Conservation (phyloP, 1,139 yeast species). For the Martiniozyma asiatica region DNA sequence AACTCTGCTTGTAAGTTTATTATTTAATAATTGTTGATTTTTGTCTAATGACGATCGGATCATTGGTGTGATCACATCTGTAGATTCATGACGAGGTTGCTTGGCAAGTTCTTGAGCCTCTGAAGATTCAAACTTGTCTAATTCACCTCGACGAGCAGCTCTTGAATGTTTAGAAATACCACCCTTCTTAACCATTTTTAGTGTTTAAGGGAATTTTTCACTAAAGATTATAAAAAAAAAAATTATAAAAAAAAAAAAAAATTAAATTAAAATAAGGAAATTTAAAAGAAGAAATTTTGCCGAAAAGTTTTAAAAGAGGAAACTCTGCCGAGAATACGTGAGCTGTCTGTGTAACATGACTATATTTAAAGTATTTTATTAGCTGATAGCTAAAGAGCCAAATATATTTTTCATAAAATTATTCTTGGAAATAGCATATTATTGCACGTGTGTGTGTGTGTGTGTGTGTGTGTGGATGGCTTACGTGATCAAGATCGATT, state of each 20-base stretch:
- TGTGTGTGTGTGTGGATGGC: too few species aligned
- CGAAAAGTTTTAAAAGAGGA: too few species aligned
- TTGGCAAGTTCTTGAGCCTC: constrained; percentile 39
- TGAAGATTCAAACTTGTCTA: constrained; percentile 16
- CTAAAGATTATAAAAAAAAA: not conserved
- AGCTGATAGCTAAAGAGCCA: too few species aligned
- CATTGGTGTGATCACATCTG: constrained; percentile 49
- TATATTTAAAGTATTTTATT: too few species aligned
- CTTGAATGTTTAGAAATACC: constrained; percentile 52
- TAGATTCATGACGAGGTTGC: constrained; percentile 45
- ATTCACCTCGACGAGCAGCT: constrained; percentile 61
- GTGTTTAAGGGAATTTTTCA: too few species aligned
- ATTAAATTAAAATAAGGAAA: not conserved
- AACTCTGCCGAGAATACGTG: too few species aligned
- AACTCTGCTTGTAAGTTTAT: constrained; percentile 34
- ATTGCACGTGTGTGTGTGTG: too few species aligned
- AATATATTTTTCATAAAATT: too few species aligned
- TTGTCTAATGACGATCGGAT: constrained; percentile 54
- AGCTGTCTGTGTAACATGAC: too few species aligned
- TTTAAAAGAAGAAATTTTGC: not conserved
- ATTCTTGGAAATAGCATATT: too few species aligned
- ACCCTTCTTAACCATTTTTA: not conserved
- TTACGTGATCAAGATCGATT: too few species aligned
- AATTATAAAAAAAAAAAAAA: not conserved
- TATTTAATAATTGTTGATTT: constrained; percentile 49